Conservation (phyloP, 257 asterid genomes). For the Solanum appendiculatum region DNA sequence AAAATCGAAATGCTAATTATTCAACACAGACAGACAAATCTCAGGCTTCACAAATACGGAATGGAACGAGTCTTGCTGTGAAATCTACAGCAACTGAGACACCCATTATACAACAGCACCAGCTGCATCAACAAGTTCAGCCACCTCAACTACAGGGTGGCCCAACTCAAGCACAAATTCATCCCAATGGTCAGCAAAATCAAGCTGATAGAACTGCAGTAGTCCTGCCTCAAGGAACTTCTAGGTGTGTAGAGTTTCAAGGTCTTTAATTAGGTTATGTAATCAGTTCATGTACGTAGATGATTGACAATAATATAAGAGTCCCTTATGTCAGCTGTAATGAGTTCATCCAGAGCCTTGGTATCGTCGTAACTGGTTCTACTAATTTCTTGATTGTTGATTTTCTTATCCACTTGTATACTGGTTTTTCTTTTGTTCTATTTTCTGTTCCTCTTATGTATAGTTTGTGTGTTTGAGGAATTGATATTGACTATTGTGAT, state of each 20-base stretch:
- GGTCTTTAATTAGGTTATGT: constrained; percentile 67
- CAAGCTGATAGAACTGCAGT: constrained; percentile 55
- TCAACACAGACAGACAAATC: constrained; percentile 41
- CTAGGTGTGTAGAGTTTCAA: constrained; percentile 93
- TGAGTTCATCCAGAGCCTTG: constrained; percentile 11
- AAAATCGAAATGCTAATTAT: constrained; percentile 49
- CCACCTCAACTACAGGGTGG: constrained; percentile 50
- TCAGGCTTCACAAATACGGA: constrained; percentile 25
- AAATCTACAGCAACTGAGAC: constrained; percentile 33
- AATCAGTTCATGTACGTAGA: constrained; percentile 43
- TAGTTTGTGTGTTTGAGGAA: not conserved
- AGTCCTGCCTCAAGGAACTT: constrained; percentile 90
- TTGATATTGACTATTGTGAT: not conserved
- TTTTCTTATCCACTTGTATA: constrained; percentile 28
- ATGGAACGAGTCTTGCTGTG: constrained; percentile 34
- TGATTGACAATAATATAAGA: constrained; percentile 29
- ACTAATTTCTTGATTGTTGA: constrained; percentile 14
- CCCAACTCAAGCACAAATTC: constrained; percentile 50
- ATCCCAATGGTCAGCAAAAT: constrained; percentile 52
- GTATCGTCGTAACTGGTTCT: constrained; percentile 20
- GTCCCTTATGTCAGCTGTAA: constrained; percentile 46
- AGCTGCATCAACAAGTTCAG: constrained; percentile 19
- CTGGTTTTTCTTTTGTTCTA: constrained; percentile 8
- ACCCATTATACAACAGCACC: constrained; percentile 26
- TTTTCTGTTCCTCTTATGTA: not conserved